Evolutionary conservation across 139 green algal species (phyloP).

Genomic region (Chloropicon primus): DNA sequence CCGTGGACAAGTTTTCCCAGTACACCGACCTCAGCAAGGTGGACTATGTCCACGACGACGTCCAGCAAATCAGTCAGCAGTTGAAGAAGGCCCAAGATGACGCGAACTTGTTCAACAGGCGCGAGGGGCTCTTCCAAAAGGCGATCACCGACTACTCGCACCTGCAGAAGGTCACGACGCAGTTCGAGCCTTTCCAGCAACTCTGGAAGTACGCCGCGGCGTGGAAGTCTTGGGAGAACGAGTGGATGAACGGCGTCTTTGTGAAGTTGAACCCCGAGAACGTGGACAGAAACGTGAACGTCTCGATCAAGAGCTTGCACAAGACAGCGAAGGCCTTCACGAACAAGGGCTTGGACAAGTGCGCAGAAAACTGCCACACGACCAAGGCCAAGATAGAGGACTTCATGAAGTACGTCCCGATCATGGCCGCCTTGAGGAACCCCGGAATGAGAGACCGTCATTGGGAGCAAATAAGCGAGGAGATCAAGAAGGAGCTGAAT

Average conservation of each 20-base stretch:
- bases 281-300: constrained; percentile 44
- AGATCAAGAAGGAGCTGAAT: constrained; percentile 32
- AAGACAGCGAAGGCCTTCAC: constrained; percentile 38
- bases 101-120: constrained; percentile 36
- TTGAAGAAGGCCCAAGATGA: constrained; percentile 40
- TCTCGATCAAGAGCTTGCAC: constrained; percentile 43
- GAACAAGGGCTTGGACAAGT: constrained; percentile 27
- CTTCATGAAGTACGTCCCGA: constrained; percentile 56
- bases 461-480: constrained; percentile 42
- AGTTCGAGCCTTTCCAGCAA: constrained; percentile 62
- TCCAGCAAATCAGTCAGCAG: constrained; percentile 10
- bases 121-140: constrained; percentile 48
- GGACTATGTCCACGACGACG: constrained; percentile 18
- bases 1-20: constrained; percentile 19
- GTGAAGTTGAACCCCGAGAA: constrained; percentile 40
- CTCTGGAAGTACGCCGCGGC: constrained; percentile 49
- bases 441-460: constrained; percentile 61
- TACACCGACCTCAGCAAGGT: constrained; percentile 41
- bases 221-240: constrained; percentile 20
- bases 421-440: constrained; percentile 49
- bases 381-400: constrained; percentile 40
- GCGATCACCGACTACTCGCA: constrained; percentile 43
- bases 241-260: constrained; percentile 48
- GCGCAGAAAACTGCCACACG: constrained; percentile 40
- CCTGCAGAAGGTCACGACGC: constrained; percentile 36